phyloP scores from a whole-genome alignment of 2,329 filamentous ascomycete genomes.

The Exophiala dermatitidis region DNA sequence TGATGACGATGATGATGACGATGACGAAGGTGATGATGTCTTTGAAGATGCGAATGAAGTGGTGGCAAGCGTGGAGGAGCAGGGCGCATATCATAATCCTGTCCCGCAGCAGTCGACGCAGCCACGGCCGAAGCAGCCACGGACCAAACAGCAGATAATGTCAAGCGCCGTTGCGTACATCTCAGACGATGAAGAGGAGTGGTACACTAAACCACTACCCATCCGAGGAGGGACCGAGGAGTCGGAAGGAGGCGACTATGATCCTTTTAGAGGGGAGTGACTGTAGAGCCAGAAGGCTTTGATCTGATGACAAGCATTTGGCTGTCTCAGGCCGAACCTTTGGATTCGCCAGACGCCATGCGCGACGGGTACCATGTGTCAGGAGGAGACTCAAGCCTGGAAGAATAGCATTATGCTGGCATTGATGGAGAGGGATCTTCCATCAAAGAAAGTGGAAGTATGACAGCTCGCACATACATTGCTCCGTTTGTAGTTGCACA shows the following conservation, averaged over 20 bases:
- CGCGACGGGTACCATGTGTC: too few relatives aligned
- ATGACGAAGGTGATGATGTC: slow-evolving; percentile 22
- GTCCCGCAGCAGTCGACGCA: background rate
- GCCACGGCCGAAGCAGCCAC: slow-evolving; percentile 29
- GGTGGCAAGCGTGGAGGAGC: background rate
- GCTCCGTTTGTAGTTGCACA: too few relatives aligned
- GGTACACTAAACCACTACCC: slow-evolving; percentile 9
- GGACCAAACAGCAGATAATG: slow-evolving; percentile 30
- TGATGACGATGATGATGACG: slow-evolving; percentile 21
- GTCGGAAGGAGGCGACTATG: slow-evolving; percentile 19
- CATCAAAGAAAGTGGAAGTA: too few relatives aligned
- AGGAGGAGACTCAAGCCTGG: too few relatives aligned
- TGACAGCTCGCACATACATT: too few relatives aligned
- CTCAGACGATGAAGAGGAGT: slow-evolving; percentile 14
- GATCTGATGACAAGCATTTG: too few relatives aligned
- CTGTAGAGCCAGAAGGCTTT: background rate
- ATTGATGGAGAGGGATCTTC: too few relatives aligned
- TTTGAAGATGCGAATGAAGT: slow-evolving; percentile 23
- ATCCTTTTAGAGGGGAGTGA: slow-evolving; percentile 2
- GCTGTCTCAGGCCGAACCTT: too few relatives aligned
- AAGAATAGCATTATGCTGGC: too few relatives aligned
- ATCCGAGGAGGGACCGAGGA: slow-evolving; percentile 25
- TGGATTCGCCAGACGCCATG: too few relatives aligned
- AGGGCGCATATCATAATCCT: background rate
- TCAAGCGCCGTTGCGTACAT: slow-evolving; percentile 10